Base-by-base conservation (phyloP, 108 stramenopile genomes). In the Heterococcus sp. region DNA sequence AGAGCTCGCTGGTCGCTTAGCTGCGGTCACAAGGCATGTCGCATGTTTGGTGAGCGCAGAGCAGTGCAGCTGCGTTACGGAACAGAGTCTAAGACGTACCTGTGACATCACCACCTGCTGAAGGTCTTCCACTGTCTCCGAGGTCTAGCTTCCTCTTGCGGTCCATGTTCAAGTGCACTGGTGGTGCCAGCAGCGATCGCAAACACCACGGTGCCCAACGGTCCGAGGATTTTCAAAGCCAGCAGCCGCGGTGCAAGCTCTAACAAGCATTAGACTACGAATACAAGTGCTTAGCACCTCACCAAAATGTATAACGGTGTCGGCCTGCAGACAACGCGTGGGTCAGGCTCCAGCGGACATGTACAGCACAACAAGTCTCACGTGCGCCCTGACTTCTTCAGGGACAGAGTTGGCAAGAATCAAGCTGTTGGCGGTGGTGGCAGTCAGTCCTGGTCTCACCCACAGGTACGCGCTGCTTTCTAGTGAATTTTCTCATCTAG, bases 231-330 rank as follows among this genome's bases (percentile, higher is more conserved):
- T n/a, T n/a, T n/a, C n/a, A n/a, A n/a, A n/a, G n/a, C n/a, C n/a
- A n/a, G n/a, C n/a, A n/a, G n/a, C n/a, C n/a, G n/a, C n/a, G n/a
- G n/a, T n/a, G n/a, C n/a, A n/a, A n/a, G n/a, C n/a, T n/a, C n/a
- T n/a, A n/a, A n/a, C n/a, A n/a, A n/a, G n/a, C n/a, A n/a, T n/a
- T n/a, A n/a, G n/a, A n/a, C n/a, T n/a, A n/a, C n/a, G n/a, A n/a
- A n/a, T n/a, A n/a, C n/a, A n/a, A n/a, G n/a, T n/a, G n/a, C n/a
- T n/a, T n/a, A n/a, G n/a, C n/a, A n/a, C n/a, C n/a, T n/a, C n/a
- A n/a, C 14, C 46, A 58, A 8, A 58, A 85, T 85, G 85, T 85
- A 85, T 77, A 85, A 85, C 72, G 83, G 83, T 72, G 76, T 85
- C 66, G 85, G 85, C 35, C 70, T 85, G 33, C 39, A 35, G 77